A percentile compares a stretch with the other conserved stretches of the same genome.
Conservation (phyloP, 2,329 filamentous ascomycete species). For the Phyllosticta citrichinensis region DNA sequence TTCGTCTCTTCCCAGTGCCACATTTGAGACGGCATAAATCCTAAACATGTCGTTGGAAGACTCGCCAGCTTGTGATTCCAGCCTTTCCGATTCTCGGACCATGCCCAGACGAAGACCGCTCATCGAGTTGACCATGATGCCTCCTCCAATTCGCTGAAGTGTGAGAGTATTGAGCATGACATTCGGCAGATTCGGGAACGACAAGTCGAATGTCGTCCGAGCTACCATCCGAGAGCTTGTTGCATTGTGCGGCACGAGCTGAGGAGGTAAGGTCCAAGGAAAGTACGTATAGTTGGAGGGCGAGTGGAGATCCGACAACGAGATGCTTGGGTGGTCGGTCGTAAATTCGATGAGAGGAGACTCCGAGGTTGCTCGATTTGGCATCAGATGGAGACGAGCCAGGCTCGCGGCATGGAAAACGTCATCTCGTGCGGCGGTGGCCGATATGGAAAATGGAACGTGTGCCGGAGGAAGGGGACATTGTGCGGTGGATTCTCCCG, state of each 20-base stretch:
- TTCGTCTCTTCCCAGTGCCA: constrained; percentile 78
- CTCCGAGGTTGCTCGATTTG: constrained; percentile 47
- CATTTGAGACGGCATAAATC: constrained; percentile 71
- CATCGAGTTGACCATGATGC: constrained; percentile 51
- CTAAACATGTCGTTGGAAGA: constrained; percentile 44
- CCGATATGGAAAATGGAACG: constrained; percentile 63
- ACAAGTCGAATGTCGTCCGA: constrained; percentile 61
- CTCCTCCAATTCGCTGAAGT: constrained; percentile 48
- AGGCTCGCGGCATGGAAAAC: constrained; percentile 84
- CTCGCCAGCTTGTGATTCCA: constrained; percentile 8
- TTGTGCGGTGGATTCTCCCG: background rate
- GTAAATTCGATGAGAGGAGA: constrained; percentile 46
- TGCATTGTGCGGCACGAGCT: constrained; percentile 65
- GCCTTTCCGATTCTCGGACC: constrained; percentile 47
- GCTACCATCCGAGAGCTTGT: constrained; percentile 64
- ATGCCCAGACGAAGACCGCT: constrained; percentile 55
- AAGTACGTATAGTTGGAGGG: constrained; percentile 75
- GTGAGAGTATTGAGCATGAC: constrained; percentile 37
- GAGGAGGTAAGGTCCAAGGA: constrained; percentile 80
- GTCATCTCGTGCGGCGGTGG: constrained; percentile 67
- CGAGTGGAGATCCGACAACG: constrained; percentile 44
- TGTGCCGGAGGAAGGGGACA: constrained; percentile 56
- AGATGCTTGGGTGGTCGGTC: constrained; percentile 44
- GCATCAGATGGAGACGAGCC: constrained; percentile 69
- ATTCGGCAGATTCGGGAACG: constrained; percentile 50